Conservation (phyloP, 345 rosid species). For the Erucastrum elatum region DNA sequence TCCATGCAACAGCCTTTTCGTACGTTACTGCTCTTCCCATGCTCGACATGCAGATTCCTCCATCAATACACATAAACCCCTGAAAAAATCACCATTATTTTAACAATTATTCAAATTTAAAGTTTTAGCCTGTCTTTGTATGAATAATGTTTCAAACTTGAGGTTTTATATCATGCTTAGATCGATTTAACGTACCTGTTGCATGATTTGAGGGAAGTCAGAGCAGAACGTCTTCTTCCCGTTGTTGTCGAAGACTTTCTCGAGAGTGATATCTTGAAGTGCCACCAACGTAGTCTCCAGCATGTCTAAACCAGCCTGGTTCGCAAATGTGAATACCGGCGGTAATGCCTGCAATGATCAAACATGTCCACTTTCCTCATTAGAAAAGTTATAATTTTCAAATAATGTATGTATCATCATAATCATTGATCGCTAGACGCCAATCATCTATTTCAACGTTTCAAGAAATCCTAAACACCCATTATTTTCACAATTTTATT, state of each 20-base stretch:
- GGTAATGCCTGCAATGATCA: slow-evolving; percentile 57
- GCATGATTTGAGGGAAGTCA: slow-evolving; percentile 82
- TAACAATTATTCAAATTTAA: not conserved
- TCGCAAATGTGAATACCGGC: slow-evolving; percentile 75
- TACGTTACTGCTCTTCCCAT: slow-evolving; percentile 94
- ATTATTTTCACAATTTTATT: not conserved
- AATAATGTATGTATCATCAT: not conserved
- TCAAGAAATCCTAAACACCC: not conserved
- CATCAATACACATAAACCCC: slow-evolving; percentile 85
- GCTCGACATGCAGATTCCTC: slow-evolving; percentile 91
- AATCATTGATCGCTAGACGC: not conserved
- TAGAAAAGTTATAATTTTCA: not conserved
- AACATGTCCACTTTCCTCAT: slow-evolving; percentile 20
- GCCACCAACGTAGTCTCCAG: slow-evolving; percentile 87
- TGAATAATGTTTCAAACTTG: not conserved
- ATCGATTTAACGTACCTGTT: slow-evolving; percentile 51
- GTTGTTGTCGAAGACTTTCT: slow-evolving; percentile 66
- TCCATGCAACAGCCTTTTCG: slow-evolving; percentile 92
- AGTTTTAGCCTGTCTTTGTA: not conserved
- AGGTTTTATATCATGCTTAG: not conserved
- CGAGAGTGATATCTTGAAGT: slow-evolving; percentile 78
- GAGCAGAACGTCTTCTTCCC: slow-evolving; percentile 73
- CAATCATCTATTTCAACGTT: not conserved
- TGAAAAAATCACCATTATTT: slow-evolving; percentile 30
- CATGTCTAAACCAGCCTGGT: slow-evolving; percentile 99